Percentiles rank a stretch among this genome's conserved stretches.
These are phyloP conservation scores for Cryphonectria nitschkei DNA, from an alignment of 2,329 filamentous ascomycete genomes.

Conservation along the genomic window DNA sequence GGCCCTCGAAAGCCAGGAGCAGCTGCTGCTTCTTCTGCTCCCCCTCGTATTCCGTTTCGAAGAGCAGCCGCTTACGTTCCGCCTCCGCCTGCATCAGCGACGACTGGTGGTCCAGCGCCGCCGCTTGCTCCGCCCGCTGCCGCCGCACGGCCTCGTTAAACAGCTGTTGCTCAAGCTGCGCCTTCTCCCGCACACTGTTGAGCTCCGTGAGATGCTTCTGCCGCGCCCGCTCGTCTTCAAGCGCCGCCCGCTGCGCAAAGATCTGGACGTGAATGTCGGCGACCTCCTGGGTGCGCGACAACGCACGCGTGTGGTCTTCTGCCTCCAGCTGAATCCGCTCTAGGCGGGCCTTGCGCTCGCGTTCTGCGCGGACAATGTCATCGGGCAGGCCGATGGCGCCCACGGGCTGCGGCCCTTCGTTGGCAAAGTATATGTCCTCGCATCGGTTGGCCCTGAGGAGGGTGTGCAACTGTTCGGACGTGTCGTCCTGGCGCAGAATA, in stretches of 20 bases:
- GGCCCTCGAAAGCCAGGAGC: constrained; percentile 54
- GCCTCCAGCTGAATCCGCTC: constrained; percentile 50
- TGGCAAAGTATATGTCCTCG: constrained; percentile 58
- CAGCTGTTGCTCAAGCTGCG: constrained; percentile 50
- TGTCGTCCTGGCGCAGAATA: constrained; percentile 46
- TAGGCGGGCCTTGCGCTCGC: constrained; percentile 51
- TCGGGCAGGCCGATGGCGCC: constrained; percentile 56
- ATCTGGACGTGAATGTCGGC: constrained; percentile 57
- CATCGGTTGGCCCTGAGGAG: constrained; percentile 57
- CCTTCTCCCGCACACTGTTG: constrained; percentile 46
- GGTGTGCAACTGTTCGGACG: constrained; percentile 45
- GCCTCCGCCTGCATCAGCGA: constrained; percentile 51
- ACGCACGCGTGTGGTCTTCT: constrained; percentile 52
- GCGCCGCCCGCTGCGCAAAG: constrained; percentile 50
- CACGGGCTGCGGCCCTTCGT: constrained; percentile 56
- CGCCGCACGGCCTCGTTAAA: constrained; percentile 44
- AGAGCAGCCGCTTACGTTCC: constrained; percentile 48
- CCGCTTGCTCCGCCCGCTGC: constrained; percentile 41
- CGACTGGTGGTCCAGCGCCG: constrained; percentile 50
- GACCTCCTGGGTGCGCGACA: constrained; percentile 55
- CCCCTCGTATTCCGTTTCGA: constrained; percentile 50
- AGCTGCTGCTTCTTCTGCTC: constrained; percentile 49
- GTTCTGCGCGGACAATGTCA: constrained; percentile 54
- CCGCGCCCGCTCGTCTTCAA: constrained; percentile 55
- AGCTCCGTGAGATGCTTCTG: constrained; percentile 53